Evolutionary conservation across 345 rosid species (phyloP).

Genomic region (Dipteronia dyeriana): DNA sequence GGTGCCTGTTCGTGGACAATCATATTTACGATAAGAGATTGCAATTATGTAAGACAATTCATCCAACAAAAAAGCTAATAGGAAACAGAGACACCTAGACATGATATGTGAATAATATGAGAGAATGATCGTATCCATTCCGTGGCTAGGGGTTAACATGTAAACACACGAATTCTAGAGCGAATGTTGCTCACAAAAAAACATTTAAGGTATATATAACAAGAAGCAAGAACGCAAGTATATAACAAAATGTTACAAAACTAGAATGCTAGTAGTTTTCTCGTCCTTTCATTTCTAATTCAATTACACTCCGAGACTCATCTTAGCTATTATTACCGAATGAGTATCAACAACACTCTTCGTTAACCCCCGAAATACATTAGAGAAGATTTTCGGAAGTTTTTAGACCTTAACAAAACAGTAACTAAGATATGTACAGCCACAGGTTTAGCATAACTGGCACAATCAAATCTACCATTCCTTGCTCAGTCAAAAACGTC

Average conservation of each 20-base stretch:
- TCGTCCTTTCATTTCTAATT: too few relatives aligned
- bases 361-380: background rate
- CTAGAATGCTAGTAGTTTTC: too few relatives aligned
- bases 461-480: background rate
- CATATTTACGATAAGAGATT: background rate
- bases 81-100: background rate
- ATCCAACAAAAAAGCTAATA: background rate
- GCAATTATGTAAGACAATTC: too few relatives aligned
- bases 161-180: background rate
- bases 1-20: slow-evolving; percentile 10
- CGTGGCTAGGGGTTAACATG: background rate
- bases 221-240: too few relatives aligned
- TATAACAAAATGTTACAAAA: too few relatives aligned
- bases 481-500: background rate
- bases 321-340: background rate
- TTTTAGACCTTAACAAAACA: background rate
- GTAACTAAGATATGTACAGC: background rate
- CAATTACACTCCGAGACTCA: background rate
- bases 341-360: background rate
- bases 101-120: background rate
- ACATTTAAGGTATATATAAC: background rate
- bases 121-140: background rate
- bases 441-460: background rate
- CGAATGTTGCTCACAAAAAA: background rate
- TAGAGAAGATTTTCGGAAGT: too few relatives aligned